These are phyloP conservation scores for Dictyostelium citrinum DNA, from an alignment of 78 protist genomes.

Conservation along the genomic window DNA sequence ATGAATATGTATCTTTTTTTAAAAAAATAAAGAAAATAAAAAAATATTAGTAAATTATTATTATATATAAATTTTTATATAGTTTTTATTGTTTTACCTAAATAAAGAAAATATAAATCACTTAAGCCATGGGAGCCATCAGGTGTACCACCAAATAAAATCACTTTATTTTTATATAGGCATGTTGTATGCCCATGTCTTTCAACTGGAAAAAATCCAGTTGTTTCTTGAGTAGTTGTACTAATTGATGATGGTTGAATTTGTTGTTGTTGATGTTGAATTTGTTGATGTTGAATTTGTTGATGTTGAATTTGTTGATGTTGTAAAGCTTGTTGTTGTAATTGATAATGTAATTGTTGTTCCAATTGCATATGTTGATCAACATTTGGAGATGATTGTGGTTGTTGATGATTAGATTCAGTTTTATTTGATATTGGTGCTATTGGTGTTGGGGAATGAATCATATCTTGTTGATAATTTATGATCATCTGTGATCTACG, in stretches of 20 bases:
- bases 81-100: neutral
- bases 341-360: neutral
- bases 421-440: neutral
- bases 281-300: neutral
- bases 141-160: conserved; percentile 74
- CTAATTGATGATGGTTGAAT: neutral
- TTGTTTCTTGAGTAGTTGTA: neutral
- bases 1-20: conserved; percentile 7
- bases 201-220: conserved; percentile 33
- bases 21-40: neutral
- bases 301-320: neutral
- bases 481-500: neutral
- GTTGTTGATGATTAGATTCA: neutral
- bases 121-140: conserved; percentile 67
- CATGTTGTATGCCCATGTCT: conserved; percentile 73
- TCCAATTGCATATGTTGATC: conserved; percentile 8
- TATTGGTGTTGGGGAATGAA: neutral
- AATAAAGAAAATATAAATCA: conserved; percentile 35
- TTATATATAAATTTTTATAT: neutral
- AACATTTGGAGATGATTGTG: neutral
- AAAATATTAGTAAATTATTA: too few relatives aligned
- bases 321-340: neutral
- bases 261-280: neutral
- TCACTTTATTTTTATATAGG: conserved; percentile 20
- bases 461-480: neutral